Evolutionary conservation across 148 eudicot genomes (phyloP), one percentile per base, ranked within the genome.

Genomic region (Camellia lanceoleosa): DNA sequence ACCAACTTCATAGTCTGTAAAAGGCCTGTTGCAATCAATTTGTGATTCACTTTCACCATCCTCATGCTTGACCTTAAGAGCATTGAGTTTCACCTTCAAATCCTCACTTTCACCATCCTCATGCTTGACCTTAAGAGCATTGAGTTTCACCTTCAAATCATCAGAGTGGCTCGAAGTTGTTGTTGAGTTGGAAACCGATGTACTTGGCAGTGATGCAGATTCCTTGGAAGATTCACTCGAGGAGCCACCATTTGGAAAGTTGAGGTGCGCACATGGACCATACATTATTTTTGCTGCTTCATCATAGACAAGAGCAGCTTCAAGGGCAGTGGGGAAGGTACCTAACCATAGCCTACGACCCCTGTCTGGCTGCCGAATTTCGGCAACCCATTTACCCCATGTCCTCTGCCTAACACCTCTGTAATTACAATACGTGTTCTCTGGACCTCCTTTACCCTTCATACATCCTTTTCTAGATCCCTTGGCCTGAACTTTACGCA

Each of bases 321-420:
- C 94, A 18, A 88, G 0, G 0, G 95, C 98, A 11, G 88, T 91
- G 0, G 89, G 84, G 76, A 88, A 95, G 18, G 98, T 95, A 19
- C 98, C 98, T 23, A 95, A 85, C 98, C 98, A 95, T 0, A 95
- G 85, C 85, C 98, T 90, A 18, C 71, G 86, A 19, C 97, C 96
- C 20, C 93, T 83, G 44, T 90, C 90, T 0, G 98, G 97, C 80
- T 90, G 90, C 51, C 98, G 78, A 69, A 94, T 92, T 82, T 94
- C 98, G 3, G 97, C 92, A 63, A 94, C 98, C 98, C 98, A 94
- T 87, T 91, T 94, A 7, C 98, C 98, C 98, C 97, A 94, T 44
- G 90, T 90, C 78, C 98, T 88, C 79, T 94, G 98, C 76, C 98
- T 87, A 49, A 94, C 98, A 5, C 98, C 97, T 61, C 98, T 85